Conservation (phyloP, 768 basidiomycete species). For the Termitomyces sp. region DNA sequence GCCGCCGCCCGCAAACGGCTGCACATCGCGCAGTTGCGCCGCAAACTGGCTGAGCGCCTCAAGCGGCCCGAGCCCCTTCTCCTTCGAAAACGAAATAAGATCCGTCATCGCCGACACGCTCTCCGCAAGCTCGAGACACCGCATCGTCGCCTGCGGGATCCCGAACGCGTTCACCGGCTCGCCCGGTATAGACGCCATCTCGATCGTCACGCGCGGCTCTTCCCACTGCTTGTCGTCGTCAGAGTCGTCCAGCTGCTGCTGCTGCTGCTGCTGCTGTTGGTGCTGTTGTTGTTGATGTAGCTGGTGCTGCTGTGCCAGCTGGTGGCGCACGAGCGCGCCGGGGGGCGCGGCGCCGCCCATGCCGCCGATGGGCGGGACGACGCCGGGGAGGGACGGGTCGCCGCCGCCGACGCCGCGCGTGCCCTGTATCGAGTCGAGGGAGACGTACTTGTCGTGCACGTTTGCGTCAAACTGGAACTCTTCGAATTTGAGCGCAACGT, state of each 20-base stretch:
- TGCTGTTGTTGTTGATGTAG: no score
- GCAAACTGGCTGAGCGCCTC: conserved; percentile 36
- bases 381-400: neutral
- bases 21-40: conserved; percentile 30
- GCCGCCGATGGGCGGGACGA: no score
- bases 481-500: conserved; percentile 56
- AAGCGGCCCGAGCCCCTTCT: conserved; percentile 51
- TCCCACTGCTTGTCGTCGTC: conserved; percentile 63
- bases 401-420: conserved; percentile 22
- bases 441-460: conserved; percentile 67
- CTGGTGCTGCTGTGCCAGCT: no score
- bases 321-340: no score
- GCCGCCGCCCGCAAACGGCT: conserved; percentile 14
- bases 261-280: no score
- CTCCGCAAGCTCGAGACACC: conserved; percentile 83
- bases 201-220: conserved; percentile 57
- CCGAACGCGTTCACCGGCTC: conserved; percentile 88
- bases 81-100: conserved; percentile 60
- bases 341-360: no score
- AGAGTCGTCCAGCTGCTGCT: conserved; percentile 19
- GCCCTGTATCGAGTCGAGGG: conserved; percentile 58
- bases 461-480: conserved; percentile 71
- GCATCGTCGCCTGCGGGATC: conserved; percentile 85
- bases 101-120: conserved; percentile 79
- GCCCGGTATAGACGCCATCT: conserved; percentile 62